Conservation (phyloP, 768 basidiomycete genomes). For the Trametes cinnabarina region DNA sequence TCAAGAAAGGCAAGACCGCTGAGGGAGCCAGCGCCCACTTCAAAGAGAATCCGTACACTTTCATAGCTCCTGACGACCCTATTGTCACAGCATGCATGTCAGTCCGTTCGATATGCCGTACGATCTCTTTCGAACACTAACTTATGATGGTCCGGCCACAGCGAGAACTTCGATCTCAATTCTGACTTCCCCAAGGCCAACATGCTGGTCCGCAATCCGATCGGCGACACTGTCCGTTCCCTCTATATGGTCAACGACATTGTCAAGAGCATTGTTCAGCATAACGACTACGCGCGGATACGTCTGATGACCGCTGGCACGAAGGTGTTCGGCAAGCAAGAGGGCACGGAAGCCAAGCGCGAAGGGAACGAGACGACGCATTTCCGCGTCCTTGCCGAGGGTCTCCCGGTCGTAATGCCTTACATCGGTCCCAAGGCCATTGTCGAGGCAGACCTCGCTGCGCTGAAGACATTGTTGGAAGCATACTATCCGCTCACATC, state of each 20-base stretch:
- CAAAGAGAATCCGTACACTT: conserved; percentile 92
- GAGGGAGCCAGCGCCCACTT: conserved; percentile 32
- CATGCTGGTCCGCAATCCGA: conserved; percentile 85
- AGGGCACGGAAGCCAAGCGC: conserved; percentile 49
- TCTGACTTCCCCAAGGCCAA: conserved; percentile 70
- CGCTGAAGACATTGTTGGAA: conserved; percentile 66
- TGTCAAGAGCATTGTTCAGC: conserved; percentile 73
- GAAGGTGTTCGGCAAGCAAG: conserved; percentile 90
- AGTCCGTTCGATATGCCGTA: conserved; percentile 28
- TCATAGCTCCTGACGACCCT: conserved; percentile 67
- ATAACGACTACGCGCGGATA: conserved; percentile 82
- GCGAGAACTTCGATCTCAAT: conserved; percentile 69
- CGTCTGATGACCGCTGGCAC: conserved; percentile 92
- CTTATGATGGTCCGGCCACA: conserved; percentile 30
- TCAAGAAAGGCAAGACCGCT: conserved; percentile 23
- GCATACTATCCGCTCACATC: conserved; percentile 77
- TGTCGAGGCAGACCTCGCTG: conserved; percentile 51
- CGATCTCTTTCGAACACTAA: neutral
- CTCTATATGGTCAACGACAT: conserved; percentile 86
- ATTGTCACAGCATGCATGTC: conserved; percentile 73
- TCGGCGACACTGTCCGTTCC: conserved; percentile 67
- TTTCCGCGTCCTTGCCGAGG: conserved; percentile 82
- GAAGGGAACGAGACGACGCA: conserved; percentile 50
- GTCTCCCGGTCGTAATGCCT: conserved; percentile 79
- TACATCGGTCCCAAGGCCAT: conserved; percentile 68